Evolutionary conservation across 2,329 filamentous ascomycete species (phyloP).

Genomic region (Fusarium circinatum): DNA sequence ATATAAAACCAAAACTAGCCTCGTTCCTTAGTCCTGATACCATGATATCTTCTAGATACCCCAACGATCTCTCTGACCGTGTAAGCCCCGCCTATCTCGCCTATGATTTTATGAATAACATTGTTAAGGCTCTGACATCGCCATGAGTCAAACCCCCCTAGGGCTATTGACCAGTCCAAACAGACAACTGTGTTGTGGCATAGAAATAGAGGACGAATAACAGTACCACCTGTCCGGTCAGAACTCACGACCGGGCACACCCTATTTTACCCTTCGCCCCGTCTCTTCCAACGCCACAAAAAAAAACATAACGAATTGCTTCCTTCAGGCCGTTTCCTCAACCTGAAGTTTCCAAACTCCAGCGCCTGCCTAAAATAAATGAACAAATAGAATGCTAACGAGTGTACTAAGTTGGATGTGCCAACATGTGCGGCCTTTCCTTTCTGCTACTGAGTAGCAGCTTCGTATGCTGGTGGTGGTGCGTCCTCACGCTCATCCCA

Average conservation of each 20-base stretch:
- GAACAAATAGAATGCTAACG: slow-evolving; percentile 29
- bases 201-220: slow-evolving; percentile 23
- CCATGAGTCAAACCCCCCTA: slow-evolving; percentile 31
- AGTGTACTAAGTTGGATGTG: slow-evolving; percentile 36
- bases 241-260: slow-evolving; percentile 31
- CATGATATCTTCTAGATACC: slow-evolving; percentile 17
- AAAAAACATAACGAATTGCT: slow-evolving; percentile 26
- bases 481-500: slow-evolving; percentile 65
- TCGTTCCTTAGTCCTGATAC: slow-evolving; percentile 3
- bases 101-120: slow-evolving; percentile 20
- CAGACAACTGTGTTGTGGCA: slow-evolving; percentile 22
- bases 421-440: slow-evolving; percentile 13
- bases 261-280: slow-evolving; percentile 33
- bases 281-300: slow-evolving; percentile 36
- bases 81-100: slow-evolving; percentile 7
- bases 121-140: slow-evolving; percentile 21
- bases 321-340: slow-evolving; percentile 22
- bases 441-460: slow-evolving; percentile 52
- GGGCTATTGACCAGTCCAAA: slow-evolving; percentile 29
- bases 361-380: slow-evolving; percentile 33
- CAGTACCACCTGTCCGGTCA: slow-evolving; percentile 24
- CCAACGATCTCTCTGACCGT: slow-evolving; percentile 16
- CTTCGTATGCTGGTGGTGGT: slow-evolving; percentile 72
- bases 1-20: slow-evolving; percentile 4
- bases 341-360: slow-evolving; percentile 33